Percentiles rank a stretch among this genome's conserved stretches.
These are phyloP conservation scores for Hymenoscyphus fructigenus DNA, from an alignment of 2,329 filamentous ascomycete species.

Conservation along the genomic window DNA sequence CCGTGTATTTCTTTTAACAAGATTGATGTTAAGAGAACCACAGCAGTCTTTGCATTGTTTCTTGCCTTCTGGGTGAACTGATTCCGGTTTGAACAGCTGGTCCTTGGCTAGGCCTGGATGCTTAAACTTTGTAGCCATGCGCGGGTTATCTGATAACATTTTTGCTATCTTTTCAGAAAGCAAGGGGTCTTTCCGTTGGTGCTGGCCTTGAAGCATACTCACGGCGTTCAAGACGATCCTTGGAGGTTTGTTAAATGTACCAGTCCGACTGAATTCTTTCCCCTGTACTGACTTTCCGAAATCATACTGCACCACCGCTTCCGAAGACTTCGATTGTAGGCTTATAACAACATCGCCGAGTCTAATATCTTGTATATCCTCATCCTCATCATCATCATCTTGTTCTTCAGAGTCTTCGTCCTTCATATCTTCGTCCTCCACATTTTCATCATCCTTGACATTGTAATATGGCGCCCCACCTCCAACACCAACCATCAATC, in stretches of 20 bases:
- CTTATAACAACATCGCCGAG: conserved; percentile 31
- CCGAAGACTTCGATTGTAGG: conserved; percentile 14
- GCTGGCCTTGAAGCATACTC: conserved; percentile 21
- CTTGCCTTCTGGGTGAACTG: background rate
- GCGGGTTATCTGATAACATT: background rate
- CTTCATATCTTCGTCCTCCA: background rate
- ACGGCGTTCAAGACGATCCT: conserved; percentile 25
- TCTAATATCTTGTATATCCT: conserved; percentile 27
- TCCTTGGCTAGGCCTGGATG: conserved; percentile 8
- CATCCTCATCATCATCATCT: background rate
- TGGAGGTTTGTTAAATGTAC: conserved; percentile 26
- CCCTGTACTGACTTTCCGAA: conserved; percentile 21
- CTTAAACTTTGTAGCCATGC: background rate
- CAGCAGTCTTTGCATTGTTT: background rate
- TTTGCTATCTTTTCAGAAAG: background rate
- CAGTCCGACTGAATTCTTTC: conserved; percentile 23
- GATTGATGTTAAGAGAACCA: background rate
- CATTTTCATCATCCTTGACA: background rate
- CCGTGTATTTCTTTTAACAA: conserved; percentile 4
- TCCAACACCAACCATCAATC: conserved; percentile 19
- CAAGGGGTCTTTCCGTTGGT: background rate
- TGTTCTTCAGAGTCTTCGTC: background rate
- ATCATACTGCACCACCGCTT: conserved; percentile 21
- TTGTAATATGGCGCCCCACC: conserved; percentile 13
- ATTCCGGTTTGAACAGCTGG: background rate